Evolutionary conservation across 805 yeast species (phyloP), one percentile per base, ranked within the genome.

Genomic region (Myxozyma neotropica): DNA sequence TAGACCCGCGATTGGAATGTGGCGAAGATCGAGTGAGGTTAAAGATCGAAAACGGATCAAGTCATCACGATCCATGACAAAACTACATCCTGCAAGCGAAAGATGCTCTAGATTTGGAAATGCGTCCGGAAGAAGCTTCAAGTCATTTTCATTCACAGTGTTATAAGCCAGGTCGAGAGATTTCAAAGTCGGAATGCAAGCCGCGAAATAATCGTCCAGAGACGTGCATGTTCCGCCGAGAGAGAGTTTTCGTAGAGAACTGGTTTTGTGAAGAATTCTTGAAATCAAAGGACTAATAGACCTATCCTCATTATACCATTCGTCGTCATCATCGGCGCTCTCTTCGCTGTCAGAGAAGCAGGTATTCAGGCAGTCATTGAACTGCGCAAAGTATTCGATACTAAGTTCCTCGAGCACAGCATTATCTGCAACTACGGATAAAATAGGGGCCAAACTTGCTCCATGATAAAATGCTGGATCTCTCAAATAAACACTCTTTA

Each of bases 21-120:
- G 10, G 17, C 38, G 45, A n/a, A 50, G 17, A 24, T 50, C 46
- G 27, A 50, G 46, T 5, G 38, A 13, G 17, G 48, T 44, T 7
- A 40, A 43, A 8, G 24, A 35, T n/a, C 33, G 26, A 4, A 59
- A 49, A 7, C 19, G 43, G 4, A 4, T 33, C 4, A 52, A 23
- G 13, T 55, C n/a, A 21, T 43, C 19, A 5, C 46, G 33, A 15
- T 55, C 35, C 13, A 45, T 40, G 15, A 23, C 8, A 4, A 46
- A n/a, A n/a, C 43, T 26, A 39, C 48, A 50, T 17, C 63, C 57
- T 26, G 59, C 46, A 40, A 59, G 36, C 21, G 51, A 40, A 4
- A 59, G 46, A 2, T n/a, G 17, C 3, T 24, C 26, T 2, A 59
- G 45, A 21, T 24, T 19, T n/a, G 42, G 44, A 29, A 55, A 38